These are phyloP conservation scores for Schoenoplectus tabernaemontani DNA, from an alignment of 202 grass and related monocot genomes.

Conservation along the genomic window DNA sequence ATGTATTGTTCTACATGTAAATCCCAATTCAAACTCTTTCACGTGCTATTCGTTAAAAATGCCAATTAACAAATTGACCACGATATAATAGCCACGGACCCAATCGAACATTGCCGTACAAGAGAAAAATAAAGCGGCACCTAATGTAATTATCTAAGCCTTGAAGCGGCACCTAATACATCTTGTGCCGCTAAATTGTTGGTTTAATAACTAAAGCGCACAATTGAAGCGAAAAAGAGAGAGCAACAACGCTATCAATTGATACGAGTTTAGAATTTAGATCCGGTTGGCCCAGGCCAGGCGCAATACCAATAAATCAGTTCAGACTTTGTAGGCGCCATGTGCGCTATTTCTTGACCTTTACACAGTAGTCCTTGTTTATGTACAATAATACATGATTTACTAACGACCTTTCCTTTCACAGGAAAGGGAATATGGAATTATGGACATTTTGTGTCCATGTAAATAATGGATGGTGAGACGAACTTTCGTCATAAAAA, in stretches of 20 bases:
- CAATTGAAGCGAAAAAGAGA: neutral
- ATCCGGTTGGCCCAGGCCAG: conserved; percentile 3
- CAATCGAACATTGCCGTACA: neutral
- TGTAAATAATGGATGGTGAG: too few species aligned
- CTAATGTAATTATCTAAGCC: neutral
- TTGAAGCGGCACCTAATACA: neutral
- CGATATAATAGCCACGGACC: neutral
- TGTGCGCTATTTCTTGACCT: neutral
- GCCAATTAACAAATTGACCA: neutral
- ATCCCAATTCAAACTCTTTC: neutral
- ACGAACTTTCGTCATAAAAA: too few species aligned
- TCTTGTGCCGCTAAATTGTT: neutral
- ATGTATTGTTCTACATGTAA: neutral
- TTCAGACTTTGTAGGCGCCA: neutral
- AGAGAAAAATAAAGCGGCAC: neutral
- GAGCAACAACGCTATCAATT: conserved; percentile 7
- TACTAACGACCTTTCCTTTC: neutral
- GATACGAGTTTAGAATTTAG: neutral
- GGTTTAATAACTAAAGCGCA: neutral
- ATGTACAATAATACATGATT: neutral
- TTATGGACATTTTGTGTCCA: too few species aligned
- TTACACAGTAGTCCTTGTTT: neutral
- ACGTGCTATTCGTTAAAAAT: neutral
- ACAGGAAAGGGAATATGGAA: too few species aligned
- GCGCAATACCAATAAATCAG: conserved; percentile 2